Evolutionary conservation across 176 grass and related monocot species (phyloP).

Genomic region (Eremochloa ophiuroides): DNA sequence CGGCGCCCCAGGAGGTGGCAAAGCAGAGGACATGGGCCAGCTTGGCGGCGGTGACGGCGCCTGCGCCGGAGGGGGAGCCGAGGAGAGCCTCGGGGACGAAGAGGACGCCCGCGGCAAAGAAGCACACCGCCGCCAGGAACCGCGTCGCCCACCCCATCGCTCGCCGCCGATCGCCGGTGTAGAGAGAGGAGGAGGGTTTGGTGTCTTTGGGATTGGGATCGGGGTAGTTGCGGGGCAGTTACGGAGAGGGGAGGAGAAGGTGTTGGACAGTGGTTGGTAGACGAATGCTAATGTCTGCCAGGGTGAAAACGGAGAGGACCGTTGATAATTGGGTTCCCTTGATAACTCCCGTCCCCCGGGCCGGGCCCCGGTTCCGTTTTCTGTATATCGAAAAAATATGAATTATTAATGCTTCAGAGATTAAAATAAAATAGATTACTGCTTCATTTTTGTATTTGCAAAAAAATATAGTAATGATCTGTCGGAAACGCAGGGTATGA

Average conservation of each 20-base stretch:
- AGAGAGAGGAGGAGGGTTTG: neutral
- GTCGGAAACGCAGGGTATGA: too few relatives aligned
- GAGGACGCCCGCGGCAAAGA: slow-evolving; percentile 79
- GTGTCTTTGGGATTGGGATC: neutral
- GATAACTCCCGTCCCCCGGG: too few relatives aligned
- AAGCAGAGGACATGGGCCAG: slow-evolving; percentile 87
- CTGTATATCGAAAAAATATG: too few relatives aligned
- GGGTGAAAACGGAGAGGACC: too few relatives aligned
- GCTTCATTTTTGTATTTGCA: too few relatives aligned
- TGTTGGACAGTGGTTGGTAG: neutral
- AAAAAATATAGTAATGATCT: too few relatives aligned
- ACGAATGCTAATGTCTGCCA: too few relatives aligned
- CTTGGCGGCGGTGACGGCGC: slow-evolving; percentile 59
- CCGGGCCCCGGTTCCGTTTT: too few relatives aligned
- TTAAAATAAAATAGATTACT: too few relatives aligned
- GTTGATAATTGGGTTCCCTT: too few relatives aligned
- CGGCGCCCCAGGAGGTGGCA: slow-evolving; percentile 78
- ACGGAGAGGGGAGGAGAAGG: neutral
- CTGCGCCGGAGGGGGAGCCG: slow-evolving; percentile 34
- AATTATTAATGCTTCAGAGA: too few relatives aligned
- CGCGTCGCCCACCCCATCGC: slow-evolving; percentile 81
- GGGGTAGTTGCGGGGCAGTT: neutral
- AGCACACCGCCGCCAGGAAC: slow-evolving; percentile 69
- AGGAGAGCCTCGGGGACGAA: slow-evolving; percentile 75
- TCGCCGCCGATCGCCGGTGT: neutral